phyloP scores from a whole-genome alignment of 306 rosid species.

The Acacia acuminata region DNA sequence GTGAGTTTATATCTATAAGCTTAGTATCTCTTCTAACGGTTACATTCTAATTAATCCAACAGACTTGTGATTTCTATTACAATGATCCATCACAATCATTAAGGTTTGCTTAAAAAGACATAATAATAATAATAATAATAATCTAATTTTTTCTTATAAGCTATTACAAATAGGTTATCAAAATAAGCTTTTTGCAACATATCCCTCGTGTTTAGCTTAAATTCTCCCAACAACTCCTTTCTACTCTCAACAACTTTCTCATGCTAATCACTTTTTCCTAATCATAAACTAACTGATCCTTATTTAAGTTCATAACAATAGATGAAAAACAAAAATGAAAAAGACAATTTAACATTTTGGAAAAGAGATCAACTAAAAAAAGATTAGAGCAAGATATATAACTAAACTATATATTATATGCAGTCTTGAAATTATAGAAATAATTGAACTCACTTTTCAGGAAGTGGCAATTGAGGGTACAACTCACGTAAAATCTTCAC shows the following conservation, averaged over 20 bases:
- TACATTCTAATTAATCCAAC: too few species aligned
- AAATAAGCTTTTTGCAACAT: not conserved
- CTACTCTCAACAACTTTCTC: not conserved
- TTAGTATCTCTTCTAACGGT: too few species aligned
- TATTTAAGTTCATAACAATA: not conserved
- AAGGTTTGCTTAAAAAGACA: too few species aligned
- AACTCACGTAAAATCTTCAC: conserved; percentile 44
- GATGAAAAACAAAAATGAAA: not conserved
- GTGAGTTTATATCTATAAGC: too few species aligned
- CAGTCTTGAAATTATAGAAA: not conserved
- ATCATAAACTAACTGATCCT: not conserved
- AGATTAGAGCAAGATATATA: not conserved
- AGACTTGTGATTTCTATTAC: too few species aligned
- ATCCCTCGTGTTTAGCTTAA: not conserved
- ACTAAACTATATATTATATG: not conserved
- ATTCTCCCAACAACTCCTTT: not conserved
- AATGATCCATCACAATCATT: too few species aligned
- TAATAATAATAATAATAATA: too few species aligned
- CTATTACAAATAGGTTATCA: not conserved
- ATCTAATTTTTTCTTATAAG: not conserved
- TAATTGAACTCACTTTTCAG: conserved; percentile 54
- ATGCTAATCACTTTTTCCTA: not conserved
- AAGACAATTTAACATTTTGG: not conserved
- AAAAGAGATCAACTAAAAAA: not conserved
- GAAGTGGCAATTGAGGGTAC: conserved; percentile 55